Conservation (phyloP, 257 asterid genomes). For the Solanum lignicaule region DNA sequence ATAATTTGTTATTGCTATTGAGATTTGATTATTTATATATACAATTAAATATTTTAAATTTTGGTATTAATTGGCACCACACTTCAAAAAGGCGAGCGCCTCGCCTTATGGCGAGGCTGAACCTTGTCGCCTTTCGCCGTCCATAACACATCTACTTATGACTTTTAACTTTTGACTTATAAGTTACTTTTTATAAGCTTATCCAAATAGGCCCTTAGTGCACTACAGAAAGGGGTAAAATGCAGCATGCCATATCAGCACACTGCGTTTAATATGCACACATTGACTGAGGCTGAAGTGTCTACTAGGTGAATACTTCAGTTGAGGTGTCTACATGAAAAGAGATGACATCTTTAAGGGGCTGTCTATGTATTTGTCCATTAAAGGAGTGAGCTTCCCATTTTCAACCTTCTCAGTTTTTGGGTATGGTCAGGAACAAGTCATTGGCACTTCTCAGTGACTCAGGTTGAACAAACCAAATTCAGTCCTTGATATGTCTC, state of each 20-base stretch:
- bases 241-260: not conserved
- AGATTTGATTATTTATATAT: not conserved
- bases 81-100: not conserved
- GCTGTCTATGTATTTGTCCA: not conserved
- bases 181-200: too few species aligned
- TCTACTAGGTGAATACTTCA: not conserved
- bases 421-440: constrained; percentile 30
- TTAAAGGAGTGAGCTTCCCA: constrained; percentile 26
- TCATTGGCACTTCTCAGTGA: constrained; percentile 40
- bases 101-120: too few species aligned
- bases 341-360: not conserved
- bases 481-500: constrained; percentile 52
- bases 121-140: not conserved
- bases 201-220: not conserved
- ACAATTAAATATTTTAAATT: not conserved
- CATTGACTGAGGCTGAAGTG: not conserved
- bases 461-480: constrained; percentile 43
- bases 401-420: constrained; percentile 34
- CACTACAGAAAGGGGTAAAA: not conserved
- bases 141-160: not conserved
- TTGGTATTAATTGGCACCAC: not conserved
- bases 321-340: not conserved
- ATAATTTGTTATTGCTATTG: not conserved
- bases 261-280: not conserved
- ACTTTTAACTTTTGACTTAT: not conserved